phyloP scores from a whole-genome alignment of 495 filamentous ascomycete genomes.

The Penicillium roqueforti region DNA sequence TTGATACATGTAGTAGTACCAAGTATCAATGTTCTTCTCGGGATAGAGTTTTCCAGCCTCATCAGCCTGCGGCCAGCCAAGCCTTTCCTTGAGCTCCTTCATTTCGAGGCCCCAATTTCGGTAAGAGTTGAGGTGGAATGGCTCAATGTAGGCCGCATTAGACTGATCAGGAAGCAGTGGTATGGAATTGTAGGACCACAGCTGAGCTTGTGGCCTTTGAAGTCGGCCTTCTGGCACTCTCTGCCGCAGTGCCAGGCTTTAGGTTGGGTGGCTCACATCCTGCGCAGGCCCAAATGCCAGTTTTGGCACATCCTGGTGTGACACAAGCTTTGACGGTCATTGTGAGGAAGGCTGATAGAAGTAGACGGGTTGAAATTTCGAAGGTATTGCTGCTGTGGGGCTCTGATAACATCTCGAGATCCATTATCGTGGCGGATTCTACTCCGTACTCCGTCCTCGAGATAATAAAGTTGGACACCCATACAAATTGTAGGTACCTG shows the following conservation, averaged over 20 bases:
- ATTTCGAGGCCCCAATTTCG: conserved; percentile 13
- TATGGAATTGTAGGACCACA: conserved; percentile 2
- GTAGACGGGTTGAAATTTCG: neutral
- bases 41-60: conserved; percentile 22
- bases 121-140: conserved; percentile 14
- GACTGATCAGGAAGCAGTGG: no score
- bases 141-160: no score
- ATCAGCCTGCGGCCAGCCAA: neutral
- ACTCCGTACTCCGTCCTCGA: no score
- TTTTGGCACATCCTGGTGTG: conserved; percentile 33
- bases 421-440: neutral
- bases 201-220: neutral
- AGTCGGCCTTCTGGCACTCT: conserved; percentile 4
- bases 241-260: conserved; percentile 5
- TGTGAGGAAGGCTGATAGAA: conserved; percentile 31
- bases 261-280: neutral
- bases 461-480: no score
- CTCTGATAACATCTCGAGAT: neutral
- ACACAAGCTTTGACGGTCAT: conserved; percentile 65
- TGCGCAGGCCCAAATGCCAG: neutral
- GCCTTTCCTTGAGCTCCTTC: conserved; percentile 9
- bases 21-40: conserved; percentile 7
- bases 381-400: neutral
- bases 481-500: no score
- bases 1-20: conserved; percentile 11